These are phyloP conservation scores for Rhizopogon rudus DNA, from an alignment of 768 basidiomycete genomes.

Conservation along the genomic window DNA sequence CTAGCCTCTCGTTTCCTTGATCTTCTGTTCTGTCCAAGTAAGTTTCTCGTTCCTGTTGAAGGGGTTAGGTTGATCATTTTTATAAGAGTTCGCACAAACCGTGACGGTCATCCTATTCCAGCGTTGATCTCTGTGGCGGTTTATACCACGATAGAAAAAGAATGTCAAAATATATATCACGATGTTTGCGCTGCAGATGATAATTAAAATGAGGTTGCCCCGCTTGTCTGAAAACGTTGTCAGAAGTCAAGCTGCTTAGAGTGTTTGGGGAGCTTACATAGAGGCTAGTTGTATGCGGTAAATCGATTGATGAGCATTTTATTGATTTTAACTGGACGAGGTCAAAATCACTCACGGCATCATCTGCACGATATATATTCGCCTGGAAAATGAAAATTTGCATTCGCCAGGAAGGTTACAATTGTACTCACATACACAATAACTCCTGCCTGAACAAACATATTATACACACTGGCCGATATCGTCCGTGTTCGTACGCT, in stretches of 20 bases:
- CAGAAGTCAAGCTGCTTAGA: background rate
- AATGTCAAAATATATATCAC: conserved; percentile 44
- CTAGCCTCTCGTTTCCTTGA: conserved; percentile 52
- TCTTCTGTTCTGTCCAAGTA: conserved; percentile 62
- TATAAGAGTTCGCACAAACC: conserved; percentile 28
- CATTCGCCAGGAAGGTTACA: background rate
- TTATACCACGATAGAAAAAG: conserved; percentile 51
- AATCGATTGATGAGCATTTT: background rate
- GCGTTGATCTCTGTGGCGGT: conserved; percentile 40
- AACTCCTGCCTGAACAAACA: conserved; percentile 56
- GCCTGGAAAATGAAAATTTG: conserved; percentile 27
- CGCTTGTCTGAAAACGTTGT: conserved; percentile 40
- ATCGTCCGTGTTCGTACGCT: conserved; percentile 51
- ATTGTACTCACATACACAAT: conserved; percentile 39
- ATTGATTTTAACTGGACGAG: background rate
- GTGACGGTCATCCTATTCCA: conserved; percentile 48
- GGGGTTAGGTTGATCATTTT: conserved; percentile 22
- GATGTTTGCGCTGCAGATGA: conserved; percentile 51
- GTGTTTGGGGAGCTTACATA: conserved; percentile 11
- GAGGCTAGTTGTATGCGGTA: conserved; percentile 8
- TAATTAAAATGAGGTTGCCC: conserved; percentile 54
- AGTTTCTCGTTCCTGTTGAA: conserved; percentile 43
- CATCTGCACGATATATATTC: conserved; percentile 52
- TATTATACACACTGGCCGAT: conserved; percentile 49
- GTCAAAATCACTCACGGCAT: conserved; percentile 29